These are phyloP conservation scores for Tetrapisispora fleetii DNA, from an alignment of 805 yeast genomes.

Conservation along the genomic window DNA sequence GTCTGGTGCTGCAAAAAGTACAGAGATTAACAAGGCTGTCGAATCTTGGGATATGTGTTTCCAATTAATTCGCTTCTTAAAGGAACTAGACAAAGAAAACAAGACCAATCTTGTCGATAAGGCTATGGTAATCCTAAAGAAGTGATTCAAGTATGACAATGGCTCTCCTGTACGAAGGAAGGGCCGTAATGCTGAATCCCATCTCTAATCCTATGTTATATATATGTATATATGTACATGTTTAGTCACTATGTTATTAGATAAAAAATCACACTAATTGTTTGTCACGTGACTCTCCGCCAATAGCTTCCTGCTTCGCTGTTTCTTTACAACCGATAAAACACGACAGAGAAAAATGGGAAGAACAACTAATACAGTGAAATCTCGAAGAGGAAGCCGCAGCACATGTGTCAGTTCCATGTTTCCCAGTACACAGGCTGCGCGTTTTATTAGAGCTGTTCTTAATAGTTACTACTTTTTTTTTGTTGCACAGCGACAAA, in stretches of 20 bases:
- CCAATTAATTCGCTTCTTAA: constrained; percentile 25
- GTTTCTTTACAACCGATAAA: background rate
- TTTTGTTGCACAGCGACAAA: too few relatives aligned
- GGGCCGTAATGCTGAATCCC: too few relatives aligned
- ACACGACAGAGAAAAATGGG: background rate
- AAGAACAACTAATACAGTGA: too few relatives aligned
- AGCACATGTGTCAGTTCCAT: too few relatives aligned
- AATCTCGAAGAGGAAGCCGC: too few relatives aligned
- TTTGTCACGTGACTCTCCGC: background rate
- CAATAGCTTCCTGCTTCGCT: background rate
- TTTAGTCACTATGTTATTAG: background rate
- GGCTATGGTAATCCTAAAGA: constrained; percentile 18
- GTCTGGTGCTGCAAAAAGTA: constrained; percentile 20
- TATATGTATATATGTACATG: background rate
- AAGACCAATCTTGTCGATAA: constrained; percentile 17
- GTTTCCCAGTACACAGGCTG: too few relatives aligned
- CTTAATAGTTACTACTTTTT: too few relatives aligned
- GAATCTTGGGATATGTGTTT: constrained; percentile 30
- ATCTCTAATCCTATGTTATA: background rate
- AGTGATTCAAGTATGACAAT: too few relatives aligned
- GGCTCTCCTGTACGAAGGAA: too few relatives aligned
- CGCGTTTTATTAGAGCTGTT: too few relatives aligned
- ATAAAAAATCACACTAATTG: background rate
- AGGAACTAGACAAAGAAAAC: constrained; percentile 24
- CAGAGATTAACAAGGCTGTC: constrained; percentile 19